These are phyloP conservation scores for Mycena capillaripes DNA, from an alignment of 768 basidiomycete genomes.

Conservation along the genomic window DNA sequence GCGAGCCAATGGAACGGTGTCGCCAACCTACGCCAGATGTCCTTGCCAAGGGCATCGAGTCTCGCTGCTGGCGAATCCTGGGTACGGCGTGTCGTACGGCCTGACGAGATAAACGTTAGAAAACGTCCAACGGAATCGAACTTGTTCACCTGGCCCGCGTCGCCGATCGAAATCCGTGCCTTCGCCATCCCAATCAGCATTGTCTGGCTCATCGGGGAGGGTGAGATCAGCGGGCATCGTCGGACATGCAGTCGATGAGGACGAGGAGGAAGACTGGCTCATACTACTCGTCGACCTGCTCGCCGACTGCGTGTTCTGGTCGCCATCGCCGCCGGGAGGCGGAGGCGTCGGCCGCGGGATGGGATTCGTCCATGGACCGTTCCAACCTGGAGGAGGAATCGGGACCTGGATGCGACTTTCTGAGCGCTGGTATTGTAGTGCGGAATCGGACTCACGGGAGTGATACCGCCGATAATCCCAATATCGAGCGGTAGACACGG, in stretches of 20 bases:
- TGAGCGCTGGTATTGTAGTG: too few species aligned
- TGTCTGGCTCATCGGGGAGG: constrained; percentile 18
- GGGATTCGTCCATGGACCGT: constrained; percentile 15
- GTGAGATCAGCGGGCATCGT: constrained; percentile 2
- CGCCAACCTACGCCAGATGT: too few species aligned
- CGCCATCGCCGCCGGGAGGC: not conserved
- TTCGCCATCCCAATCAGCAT: constrained; percentile 19
- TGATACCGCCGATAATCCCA: constrained; percentile 23
- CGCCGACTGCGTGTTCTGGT: too few species aligned
- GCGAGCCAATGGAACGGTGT: too few species aligned
- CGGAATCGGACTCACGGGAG: too few species aligned
- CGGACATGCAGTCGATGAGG: not conserved
- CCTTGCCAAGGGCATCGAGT: too few species aligned
- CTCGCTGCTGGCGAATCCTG: too few species aligned
- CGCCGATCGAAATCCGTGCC: constrained; percentile 17
- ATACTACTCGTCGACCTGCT: not conserved
- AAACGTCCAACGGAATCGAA: too few species aligned
- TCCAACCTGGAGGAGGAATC: constrained; percentile 14
- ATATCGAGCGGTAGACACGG: constrained; percentile 17
- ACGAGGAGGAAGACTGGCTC: too few species aligned
- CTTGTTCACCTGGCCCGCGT: not conserved
- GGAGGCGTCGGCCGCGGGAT: constrained; percentile 7
- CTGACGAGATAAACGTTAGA: not conserved
- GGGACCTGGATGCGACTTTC: not conserved
- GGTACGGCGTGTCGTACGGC: too few species aligned